phyloP scores from a whole-genome alignment of 2,329 filamentous ascomycete species.

The Sporothrix phasma region DNA sequence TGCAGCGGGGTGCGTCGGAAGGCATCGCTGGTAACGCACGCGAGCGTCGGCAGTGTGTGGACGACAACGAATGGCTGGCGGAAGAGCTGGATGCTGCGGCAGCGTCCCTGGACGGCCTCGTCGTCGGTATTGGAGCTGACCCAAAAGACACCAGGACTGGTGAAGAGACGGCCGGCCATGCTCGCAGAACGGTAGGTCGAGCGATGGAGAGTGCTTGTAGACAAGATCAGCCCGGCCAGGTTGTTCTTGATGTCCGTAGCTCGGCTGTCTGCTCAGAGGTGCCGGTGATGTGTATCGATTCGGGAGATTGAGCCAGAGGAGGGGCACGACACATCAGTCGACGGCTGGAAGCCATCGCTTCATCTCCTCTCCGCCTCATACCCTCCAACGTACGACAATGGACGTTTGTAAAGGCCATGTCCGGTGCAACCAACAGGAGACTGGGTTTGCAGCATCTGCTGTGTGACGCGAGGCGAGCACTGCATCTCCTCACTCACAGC shows the following conservation, averaged over 20 bases:
- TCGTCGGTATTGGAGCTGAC: slow-evolving; percentile 15
- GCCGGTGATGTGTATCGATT: neutral
- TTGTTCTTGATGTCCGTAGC: neutral
- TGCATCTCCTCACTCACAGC: too few species aligned
- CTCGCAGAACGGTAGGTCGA: neutral
- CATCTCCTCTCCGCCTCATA: neutral
- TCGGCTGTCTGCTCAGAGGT: neutral
- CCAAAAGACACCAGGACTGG: slow-evolving; percentile 15
- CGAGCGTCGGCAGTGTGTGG: slow-evolving; percentile 13
- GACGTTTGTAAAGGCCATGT: neutral
- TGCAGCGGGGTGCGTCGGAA: slow-evolving; percentile 15
- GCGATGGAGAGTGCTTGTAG: neutral
- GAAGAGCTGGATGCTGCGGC: neutral
- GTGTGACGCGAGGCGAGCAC: neutral
- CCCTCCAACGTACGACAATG: neutral
- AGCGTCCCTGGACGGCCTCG: neutral
- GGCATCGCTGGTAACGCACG: slow-evolving; percentile 8
- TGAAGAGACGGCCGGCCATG: neutral
- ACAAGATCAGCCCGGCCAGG: neutral
- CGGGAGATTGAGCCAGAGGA: neutral
- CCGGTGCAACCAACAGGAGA: neutral
- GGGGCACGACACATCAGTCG: neutral
- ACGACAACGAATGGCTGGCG: slow-evolving; percentile 15
- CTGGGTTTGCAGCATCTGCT: neutral
- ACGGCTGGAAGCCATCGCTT: neutral